Percentiles rank a stretch among this genome's conserved stretches.
Evolutionary conservation across 306 rosid species (phyloP).

Genomic region (Ceratonia siliqua): DNA sequence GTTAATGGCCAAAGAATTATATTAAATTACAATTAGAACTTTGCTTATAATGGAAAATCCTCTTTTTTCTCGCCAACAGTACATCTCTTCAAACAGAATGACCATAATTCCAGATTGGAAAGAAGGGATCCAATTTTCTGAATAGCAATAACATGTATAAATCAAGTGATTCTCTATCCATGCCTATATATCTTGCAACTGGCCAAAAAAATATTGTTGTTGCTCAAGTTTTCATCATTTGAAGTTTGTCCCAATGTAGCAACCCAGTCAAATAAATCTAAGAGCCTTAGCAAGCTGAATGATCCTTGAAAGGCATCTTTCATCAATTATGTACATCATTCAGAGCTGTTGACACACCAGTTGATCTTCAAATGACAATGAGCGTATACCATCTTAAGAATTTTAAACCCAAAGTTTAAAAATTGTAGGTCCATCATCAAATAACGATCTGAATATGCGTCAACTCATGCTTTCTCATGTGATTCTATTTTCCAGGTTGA

Average conservation of each 20-base stretch:
- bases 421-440: slow-evolving; percentile 12
- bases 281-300: neutral
- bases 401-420: slow-evolving; percentile 16
- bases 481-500: slow-evolving; percentile 71
- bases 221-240: slow-evolving; percentile 6
- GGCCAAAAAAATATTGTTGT: slow-evolving; percentile 1
- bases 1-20: neutral
- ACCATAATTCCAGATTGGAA: slow-evolving; percentile 8
- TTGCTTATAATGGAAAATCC: slow-evolving; percentile 9
- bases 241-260: neutral
- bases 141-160: neutral
- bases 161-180: slow-evolving; percentile 2
- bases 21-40: slow-evolving; percentile 15
- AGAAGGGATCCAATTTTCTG: neutral
- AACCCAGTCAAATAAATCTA: slow-evolving; percentile 5
- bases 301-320: neutral
- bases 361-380: neutral
- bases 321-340: slow-evolving; percentile 14
- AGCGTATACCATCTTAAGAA: slow-evolving; percentile 11
- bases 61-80: neutral
- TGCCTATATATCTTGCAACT: neutral
- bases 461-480: slow-evolving; percentile 17
- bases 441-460: slow-evolving; percentile 21
- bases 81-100: neutral
- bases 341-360: neutral